Percentiles rank a stretch among this genome's conserved stretches.
Evolutionary conservation across 306 rosid genomes (phyloP).

Genomic region (Abrus precatorius): DNA sequence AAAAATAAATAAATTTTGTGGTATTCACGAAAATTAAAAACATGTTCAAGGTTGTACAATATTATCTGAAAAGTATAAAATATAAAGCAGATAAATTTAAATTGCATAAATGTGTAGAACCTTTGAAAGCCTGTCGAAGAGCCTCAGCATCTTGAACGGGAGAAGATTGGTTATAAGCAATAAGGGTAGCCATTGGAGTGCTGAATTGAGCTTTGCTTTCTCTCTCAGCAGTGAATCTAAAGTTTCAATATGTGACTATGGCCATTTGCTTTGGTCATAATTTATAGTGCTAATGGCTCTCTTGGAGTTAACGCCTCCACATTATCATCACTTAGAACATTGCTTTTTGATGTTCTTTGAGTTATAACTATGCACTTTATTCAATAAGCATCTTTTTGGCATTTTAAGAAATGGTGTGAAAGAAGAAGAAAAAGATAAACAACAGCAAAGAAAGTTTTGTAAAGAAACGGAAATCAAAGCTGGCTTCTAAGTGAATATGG

Average conservation of each 20-base stretch:
- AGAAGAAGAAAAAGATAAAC: neutral
- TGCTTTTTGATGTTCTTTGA: slow-evolving; percentile 34
- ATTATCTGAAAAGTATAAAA: neutral
- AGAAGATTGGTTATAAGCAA: slow-evolving; percentile 52
- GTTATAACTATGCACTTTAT: neutral
- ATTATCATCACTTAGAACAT: slow-evolving; percentile 9
- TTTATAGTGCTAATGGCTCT: slow-evolving; percentile 31
- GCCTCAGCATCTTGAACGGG: slow-evolving; percentile 73
- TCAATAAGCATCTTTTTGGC: slow-evolving; percentile 26
- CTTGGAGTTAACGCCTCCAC: slow-evolving; percentile 56
- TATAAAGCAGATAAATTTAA: neutral
- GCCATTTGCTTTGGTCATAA: neutral
- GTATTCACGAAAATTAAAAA: too few species aligned
- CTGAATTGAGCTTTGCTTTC: slow-evolving; percentile 3
- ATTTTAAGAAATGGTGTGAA: slow-evolving; percentile 4
- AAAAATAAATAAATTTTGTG: too few species aligned
- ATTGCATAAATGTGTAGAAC: slow-evolving; percentile 33
- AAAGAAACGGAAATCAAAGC: slow-evolving; percentile 16
- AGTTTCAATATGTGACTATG: neutral
- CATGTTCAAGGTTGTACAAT: neutral
- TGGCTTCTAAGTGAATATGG: slow-evolving; percentile 1
- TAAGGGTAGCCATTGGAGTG: slow-evolving; percentile 63
- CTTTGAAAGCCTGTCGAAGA: slow-evolving; percentile 70
- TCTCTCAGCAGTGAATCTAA: neutral
- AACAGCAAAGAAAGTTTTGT: neutral